Conservation (phyloP, 2,329 filamentous ascomycete genomes). For the Talaromyces sp. region DNA sequence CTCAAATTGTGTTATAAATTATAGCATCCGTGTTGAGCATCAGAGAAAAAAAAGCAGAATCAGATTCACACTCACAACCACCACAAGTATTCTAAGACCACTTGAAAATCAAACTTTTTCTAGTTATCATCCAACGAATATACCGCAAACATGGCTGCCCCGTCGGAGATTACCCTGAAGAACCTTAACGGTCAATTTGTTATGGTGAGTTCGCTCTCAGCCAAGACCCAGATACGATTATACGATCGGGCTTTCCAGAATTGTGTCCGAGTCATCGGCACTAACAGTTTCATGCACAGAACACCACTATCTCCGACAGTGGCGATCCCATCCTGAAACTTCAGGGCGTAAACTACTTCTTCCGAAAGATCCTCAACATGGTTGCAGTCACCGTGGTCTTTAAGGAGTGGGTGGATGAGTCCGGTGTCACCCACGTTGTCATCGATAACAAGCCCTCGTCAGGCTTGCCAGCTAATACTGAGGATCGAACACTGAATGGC, state of each 20-base stretch:
- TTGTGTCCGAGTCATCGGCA: too few species aligned
- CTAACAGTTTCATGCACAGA: neutral
- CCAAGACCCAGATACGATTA: neutral
- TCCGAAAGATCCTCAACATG: slow-evolving; percentile 2
- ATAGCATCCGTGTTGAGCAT: too few species aligned
- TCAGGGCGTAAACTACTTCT: neutral
- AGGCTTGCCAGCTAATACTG: neutral
- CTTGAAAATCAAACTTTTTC: neutral
- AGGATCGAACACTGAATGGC: neutral
- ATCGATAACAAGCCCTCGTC: neutral
- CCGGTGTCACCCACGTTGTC: neutral
- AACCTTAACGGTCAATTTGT: slow-evolving; percentile 1
- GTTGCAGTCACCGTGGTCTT: neutral
- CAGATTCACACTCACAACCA: too few species aligned
- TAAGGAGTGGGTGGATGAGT: neutral
- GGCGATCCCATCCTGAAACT: neutral
- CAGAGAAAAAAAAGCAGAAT: too few species aligned
- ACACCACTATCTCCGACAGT: neutral
- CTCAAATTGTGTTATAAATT: too few species aligned
- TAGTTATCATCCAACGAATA: neutral
- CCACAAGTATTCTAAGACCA: neutral
- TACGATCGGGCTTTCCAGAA: neutral
- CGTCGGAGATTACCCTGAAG: neutral
- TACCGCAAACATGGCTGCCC: neutral
- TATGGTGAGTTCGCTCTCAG: neutral